phyloP scores from a whole-genome alignment of 306 rosid genomes.

The Vachellia collinsii region DNA sequence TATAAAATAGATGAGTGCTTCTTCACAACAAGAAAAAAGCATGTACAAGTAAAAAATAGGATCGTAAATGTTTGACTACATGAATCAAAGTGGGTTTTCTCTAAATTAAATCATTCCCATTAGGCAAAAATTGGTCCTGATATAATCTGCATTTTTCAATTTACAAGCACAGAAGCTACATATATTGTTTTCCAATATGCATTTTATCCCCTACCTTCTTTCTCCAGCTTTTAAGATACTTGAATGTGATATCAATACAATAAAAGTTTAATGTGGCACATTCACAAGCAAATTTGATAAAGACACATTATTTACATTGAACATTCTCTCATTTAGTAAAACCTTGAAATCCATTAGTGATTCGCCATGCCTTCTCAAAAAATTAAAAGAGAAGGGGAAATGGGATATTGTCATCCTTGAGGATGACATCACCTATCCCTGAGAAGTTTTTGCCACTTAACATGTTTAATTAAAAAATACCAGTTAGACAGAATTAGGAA shows the following conservation, averaged over 20 bases:
- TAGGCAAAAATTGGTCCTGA: neutral
- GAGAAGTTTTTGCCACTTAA: neutral
- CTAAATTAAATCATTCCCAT: neutral
- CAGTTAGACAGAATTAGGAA: neutral
- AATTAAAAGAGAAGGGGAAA: too few relatives aligned
- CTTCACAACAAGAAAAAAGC: neutral
- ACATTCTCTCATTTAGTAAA: neutral
- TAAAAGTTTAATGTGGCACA: neutral
- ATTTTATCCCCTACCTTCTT: neutral
- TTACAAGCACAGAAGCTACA: neutral
- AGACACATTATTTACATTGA: neutral
- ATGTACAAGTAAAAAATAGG: neutral
- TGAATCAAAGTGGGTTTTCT: neutral
- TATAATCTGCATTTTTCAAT: neutral
- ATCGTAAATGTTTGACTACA: neutral
- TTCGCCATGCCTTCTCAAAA: neutral
- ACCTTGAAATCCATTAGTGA: neutral
- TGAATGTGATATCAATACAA: neutral
- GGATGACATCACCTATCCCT: neutral
- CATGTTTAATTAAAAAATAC: slow-evolving; percentile 2
- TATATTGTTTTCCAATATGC: neutral
- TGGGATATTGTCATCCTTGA: neutral
- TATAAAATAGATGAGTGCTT: neutral
- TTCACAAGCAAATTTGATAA: neutral
- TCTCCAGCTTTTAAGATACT: neutral